Evolutionary conservation across 2,329 filamentous ascomycete species (phyloP).

Genomic region (Aciculosporium take): DNA sequence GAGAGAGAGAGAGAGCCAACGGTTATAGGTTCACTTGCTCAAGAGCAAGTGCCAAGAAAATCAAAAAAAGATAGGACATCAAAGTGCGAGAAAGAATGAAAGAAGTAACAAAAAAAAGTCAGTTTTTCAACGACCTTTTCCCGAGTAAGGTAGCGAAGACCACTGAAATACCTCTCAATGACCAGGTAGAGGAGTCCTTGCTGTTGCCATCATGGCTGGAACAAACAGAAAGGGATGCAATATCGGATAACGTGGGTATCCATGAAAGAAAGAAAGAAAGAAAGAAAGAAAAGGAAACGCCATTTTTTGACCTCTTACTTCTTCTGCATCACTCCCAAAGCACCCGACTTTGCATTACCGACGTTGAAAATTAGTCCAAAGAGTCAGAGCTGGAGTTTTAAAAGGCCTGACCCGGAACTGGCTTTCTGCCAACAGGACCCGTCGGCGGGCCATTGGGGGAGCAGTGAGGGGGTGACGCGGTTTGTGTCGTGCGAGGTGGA

Average conservation of each 20-base stretch:
- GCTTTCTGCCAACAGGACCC: constrained; percentile 37
- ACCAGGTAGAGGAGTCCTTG: neutral
- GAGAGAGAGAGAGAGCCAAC: no score
- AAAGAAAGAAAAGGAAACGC: constrained; percentile 17
- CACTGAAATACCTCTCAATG: neutral
- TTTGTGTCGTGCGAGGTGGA: constrained; percentile 33
- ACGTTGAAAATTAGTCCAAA: neutral
- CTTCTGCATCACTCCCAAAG: constrained; percentile 9
- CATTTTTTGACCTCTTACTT: constrained; percentile 12
- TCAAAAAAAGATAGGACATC: constrained; percentile 10
- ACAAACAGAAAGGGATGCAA: neutral
- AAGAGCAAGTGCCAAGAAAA: neutral
- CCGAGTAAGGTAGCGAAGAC: no score
- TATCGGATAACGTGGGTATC: constrained; percentile 7
- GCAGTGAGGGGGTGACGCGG: constrained; percentile 16
- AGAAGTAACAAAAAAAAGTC: neutral
- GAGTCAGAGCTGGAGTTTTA: constrained; percentile 11
- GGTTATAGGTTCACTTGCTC: constrained; percentile 1
- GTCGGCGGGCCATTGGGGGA: constrained; percentile 25
- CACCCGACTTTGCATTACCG: constrained; percentile 3
- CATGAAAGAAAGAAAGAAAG: constrained; percentile 5
- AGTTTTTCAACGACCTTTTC: no score
- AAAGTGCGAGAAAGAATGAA: neutral
- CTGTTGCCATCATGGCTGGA: neutral
- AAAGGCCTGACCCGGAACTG: constrained; percentile 41